A percentile compares a stretch with the other conserved stretches of the same genome.
Conservation (phyloP, 208 protist species). For the Wallacemonas sp. region DNA sequence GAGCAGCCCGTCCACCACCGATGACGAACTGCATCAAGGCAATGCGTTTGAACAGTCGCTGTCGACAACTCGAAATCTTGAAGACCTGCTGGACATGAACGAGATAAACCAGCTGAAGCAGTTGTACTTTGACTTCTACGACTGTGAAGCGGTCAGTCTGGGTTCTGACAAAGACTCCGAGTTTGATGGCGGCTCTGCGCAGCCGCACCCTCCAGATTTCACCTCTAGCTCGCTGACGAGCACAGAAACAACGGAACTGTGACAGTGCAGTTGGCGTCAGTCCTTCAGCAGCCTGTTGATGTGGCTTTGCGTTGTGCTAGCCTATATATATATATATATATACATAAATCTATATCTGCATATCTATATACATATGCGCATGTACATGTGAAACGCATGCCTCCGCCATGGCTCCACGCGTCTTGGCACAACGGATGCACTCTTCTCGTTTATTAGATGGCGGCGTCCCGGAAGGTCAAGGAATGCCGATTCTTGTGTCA, state of each 20-base stretch:
- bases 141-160: conserved; percentile 72
- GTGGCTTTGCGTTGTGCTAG: no score
- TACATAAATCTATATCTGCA: neutral
- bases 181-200: neutral
- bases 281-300: no score
- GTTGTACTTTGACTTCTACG: conserved; percentile 91
- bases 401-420: no score
- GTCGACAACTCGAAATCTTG: conserved; percentile 32
- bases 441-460: no score
- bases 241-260: conserved; percentile 3
- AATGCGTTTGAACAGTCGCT: conserved; percentile 22
- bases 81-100: conserved; percentile 60
- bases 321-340: neutral
- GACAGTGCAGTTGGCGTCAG: no score
- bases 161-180: conserved; percentile 12
- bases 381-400: no score
- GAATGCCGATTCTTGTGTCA: no score
- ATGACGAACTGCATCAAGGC: neutral
- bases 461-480: no score
- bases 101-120: conserved; percentile 77
- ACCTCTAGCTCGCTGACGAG: neutral
- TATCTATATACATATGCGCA: neutral
- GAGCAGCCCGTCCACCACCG: neutral
- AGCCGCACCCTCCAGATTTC: neutral
- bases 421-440: no score